These are phyloP conservation scores for Aspergillus bridgeri DNA, from an alignment of 495 filamentous ascomycete genomes.

Conservation along the genomic window DNA sequence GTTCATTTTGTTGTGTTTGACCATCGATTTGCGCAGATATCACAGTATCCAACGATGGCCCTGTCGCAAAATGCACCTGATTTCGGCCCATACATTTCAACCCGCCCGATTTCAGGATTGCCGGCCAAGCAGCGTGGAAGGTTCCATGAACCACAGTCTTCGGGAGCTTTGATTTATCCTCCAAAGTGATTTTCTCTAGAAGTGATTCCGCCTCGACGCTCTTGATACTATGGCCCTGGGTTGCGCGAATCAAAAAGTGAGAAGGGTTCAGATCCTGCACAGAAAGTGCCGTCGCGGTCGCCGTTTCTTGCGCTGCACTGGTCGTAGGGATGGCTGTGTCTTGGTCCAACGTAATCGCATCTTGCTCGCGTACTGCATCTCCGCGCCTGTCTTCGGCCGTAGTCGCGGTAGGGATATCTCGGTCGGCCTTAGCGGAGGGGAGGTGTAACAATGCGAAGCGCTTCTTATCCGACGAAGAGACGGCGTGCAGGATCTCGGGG, in stretches of 20 bases:
- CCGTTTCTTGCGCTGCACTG: constrained; percentile 12
- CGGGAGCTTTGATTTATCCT: constrained; percentile 51
- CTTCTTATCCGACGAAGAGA: constrained; percentile 80
- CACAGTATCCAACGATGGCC: constrained; percentile 48
- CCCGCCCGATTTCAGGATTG: constrained; percentile 69
- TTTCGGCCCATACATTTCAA: constrained; percentile 75
- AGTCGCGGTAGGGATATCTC: constrained; percentile 15
- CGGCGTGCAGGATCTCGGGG: constrained; percentile 66
- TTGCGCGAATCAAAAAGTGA: constrained; percentile 86
- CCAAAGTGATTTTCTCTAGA: constrained; percentile 58
- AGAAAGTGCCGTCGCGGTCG: constrained; percentile 32
- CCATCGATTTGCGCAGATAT: constrained; percentile 20
- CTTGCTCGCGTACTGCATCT: constrained; percentile 12
- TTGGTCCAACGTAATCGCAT: constrained; percentile 5
- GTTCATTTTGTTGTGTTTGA: constrained; percentile 13
- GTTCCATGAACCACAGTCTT: constrained; percentile 80
- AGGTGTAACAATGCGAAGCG: constrained; percentile 66
- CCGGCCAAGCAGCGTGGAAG: constrained; percentile 68
- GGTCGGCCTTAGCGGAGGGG: constrained; percentile 27
- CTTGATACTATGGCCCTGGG: constrained; percentile 75
- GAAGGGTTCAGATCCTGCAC: constrained; percentile 42
- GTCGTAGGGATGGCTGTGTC: constrained; percentile 4
- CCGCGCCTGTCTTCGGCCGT: constrained; percentile 4
- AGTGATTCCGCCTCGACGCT: constrained; percentile 64
- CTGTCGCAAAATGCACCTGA: constrained; percentile 83